Conservation (phyloP, 768 basidiomycete species). For the Tricholoma furcatifolium region DNA sequence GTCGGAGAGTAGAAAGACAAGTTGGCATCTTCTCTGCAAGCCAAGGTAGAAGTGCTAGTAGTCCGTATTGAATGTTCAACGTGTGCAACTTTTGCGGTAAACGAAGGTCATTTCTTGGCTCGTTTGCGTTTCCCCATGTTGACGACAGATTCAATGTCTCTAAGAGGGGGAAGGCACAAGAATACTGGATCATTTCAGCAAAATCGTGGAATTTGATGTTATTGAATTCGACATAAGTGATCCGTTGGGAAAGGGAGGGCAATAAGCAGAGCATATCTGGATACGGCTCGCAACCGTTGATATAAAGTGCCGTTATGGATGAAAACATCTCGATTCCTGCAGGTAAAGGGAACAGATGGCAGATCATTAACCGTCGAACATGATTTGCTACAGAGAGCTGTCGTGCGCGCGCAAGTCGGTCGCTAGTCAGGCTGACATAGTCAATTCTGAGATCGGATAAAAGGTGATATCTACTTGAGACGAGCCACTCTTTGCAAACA, state of each 20-base stretch:
- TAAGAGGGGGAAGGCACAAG: background rate
- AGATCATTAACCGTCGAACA: constrained; percentile 3
- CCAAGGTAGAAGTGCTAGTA: background rate
- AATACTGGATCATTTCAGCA: background rate
- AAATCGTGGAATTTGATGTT: background rate
- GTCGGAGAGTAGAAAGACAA: constrained; percentile 1
- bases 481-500: constrained; percentile 7
- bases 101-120: background rate
- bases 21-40: background rate
- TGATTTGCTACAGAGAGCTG: background rate
- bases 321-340: background rate
- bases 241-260: background rate
- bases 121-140: background rate
- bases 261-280: background rate
- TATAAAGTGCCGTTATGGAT: constrained; percentile 1
- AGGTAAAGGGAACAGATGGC: background rate
- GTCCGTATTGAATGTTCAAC: constrained; percentile 3
- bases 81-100: background rate
- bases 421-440: background rate
- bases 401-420: background rate
- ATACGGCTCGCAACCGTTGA: background rate
- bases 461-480: background rate
- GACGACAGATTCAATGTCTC: constrained; percentile 3
- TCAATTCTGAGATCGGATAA: constrained; percentile 1
- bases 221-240: constrained; percentile 1